These are phyloP conservation scores for Pleurotus cornucopiae DNA, from an alignment of 768 basidiomycete genomes.

Conservation along the genomic window DNA sequence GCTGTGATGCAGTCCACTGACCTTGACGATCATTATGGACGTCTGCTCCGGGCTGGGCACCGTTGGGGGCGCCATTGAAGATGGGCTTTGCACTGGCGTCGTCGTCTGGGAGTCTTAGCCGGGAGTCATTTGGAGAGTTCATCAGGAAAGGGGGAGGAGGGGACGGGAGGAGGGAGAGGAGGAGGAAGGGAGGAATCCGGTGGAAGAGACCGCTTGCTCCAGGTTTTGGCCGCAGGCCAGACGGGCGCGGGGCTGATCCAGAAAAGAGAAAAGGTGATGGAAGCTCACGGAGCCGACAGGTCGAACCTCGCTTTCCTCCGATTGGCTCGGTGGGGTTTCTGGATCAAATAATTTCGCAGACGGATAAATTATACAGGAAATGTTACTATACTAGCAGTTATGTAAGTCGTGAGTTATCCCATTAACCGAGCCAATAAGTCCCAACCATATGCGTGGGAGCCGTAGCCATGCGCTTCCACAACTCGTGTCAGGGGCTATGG, in stretches of 20 bases:
- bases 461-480: slow-evolving; percentile 45
- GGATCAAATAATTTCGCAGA: neutral
- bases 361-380: neutral
- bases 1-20: neutral
- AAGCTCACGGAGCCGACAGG: slow-evolving; percentile 35
- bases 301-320: slow-evolving; percentile 7
- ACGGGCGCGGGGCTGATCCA: slow-evolving; percentile 60
- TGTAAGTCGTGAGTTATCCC: neutral
- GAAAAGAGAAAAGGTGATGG: slow-evolving; percentile 24
- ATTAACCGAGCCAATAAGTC: neutral
- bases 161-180: slow-evolving; percentile 13
- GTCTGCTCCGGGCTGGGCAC: slow-evolving; percentile 5
- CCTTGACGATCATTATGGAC: slow-evolving; percentile 6
- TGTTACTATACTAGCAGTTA: neutral
- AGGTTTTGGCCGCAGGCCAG: slow-evolving; percentile 54
- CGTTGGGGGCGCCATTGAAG: neutral
- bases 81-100: neutral
- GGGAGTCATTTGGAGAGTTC: slow-evolving; percentile 24
- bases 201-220: slow-evolving; percentile 17
- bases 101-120: slow-evolving; percentile 29
- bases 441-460: slow-evolving; percentile 33
- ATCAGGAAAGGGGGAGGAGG: slow-evolving; percentile 15
- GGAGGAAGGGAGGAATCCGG: slow-evolving; percentile 18
- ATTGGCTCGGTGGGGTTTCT: slow-evolving; percentile 8
- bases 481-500: slow-evolving; percentile 39